These are phyloP conservation scores for Pestalotiopsis sp. DNA, from an alignment of 2,329 filamentous ascomycete genomes.

Conservation along the genomic window DNA sequence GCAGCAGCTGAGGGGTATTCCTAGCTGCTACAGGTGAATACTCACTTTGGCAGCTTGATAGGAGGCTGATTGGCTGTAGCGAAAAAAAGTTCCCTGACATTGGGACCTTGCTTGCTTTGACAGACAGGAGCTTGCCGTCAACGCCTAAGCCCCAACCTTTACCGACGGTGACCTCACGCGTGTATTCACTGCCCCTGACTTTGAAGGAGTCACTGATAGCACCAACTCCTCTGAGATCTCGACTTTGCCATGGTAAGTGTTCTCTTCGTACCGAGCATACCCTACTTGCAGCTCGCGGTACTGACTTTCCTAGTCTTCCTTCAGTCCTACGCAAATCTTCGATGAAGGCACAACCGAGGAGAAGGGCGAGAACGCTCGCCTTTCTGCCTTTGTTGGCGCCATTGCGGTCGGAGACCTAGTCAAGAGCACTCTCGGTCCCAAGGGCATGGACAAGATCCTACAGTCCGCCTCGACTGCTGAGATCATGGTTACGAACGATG, in stretches of 20 bases:
- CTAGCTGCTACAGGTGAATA: neutral
- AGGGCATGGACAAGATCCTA: constrained; percentile 99
- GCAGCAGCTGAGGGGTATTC: constrained; percentile 1
- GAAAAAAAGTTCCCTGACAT: constrained; percentile 11
- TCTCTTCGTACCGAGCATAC: neutral
- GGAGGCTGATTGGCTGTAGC: constrained; percentile 6
- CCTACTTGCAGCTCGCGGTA: neutral
- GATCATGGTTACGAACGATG: constrained; percentile 98
- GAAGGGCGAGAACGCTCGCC: constrained; percentile 98
- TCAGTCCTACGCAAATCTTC: constrained; percentile 96
- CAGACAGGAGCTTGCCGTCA: neutral
- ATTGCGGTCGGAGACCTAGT: constrained; percentile 97
- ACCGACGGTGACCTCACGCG: neutral
- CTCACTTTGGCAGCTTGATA: neutral
- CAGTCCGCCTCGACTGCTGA: constrained; percentile 95
- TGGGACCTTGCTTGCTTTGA: neutral
- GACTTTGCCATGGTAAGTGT: constrained; percentile 10
- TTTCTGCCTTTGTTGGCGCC: constrained; percentile 96
- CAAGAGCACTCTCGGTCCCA: constrained; percentile 94
- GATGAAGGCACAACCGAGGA: constrained; percentile 95
- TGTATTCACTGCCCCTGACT: neutral
- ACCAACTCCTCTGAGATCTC: neutral
- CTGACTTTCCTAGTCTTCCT: constrained; percentile 47
- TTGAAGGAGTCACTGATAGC: neutral
- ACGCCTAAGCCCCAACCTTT: neutral